These are phyloP conservation scores for Calycina marina DNA, from an alignment of 2,329 filamentous ascomycete species.

Conservation along the genomic window DNA sequence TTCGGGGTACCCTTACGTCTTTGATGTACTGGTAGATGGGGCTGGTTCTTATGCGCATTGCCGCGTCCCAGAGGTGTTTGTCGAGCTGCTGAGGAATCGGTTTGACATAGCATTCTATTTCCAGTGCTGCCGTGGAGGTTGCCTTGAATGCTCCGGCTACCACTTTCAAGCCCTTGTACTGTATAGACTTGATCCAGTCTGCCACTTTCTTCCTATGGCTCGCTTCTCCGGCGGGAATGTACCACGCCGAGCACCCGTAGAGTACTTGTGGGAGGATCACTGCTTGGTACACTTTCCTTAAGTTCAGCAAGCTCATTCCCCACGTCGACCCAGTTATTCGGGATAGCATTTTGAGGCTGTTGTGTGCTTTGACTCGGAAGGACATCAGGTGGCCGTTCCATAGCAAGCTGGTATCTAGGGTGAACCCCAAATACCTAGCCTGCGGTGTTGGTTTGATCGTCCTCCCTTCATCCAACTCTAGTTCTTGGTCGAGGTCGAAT, in stretches of 20 bases:
- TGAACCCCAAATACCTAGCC: no score
- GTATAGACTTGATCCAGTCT: slow-evolving; percentile 2
- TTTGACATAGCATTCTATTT: not conserved
- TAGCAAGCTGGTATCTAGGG: no score
- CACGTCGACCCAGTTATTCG: slow-evolving; percentile 4
- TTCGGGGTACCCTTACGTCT: no score
- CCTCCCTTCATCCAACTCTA: no score
- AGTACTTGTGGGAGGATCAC: slow-evolving; percentile 20
- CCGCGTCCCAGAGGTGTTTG: not conserved
- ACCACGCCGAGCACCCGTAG: slow-evolving; percentile 18
- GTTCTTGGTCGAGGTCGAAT: no score
- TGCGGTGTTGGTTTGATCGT: no score
- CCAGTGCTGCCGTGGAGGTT: slow-evolving; percentile 2
- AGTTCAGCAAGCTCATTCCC: slow-evolving; percentile 3
- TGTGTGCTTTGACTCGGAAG: slow-evolving; percentile 3
- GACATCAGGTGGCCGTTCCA: no score
- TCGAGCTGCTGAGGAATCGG: not conserved
- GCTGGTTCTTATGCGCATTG: slow-evolving; percentile 1
- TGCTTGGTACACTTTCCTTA: slow-evolving; percentile 8
- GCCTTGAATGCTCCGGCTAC: slow-evolving; percentile 1
- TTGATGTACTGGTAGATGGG: no score
- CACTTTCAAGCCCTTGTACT: slow-evolving; percentile 1
- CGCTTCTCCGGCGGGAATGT: slow-evolving; percentile 3
- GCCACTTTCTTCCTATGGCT: slow-evolving; percentile 5
- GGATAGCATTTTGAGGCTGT: slow-evolving; percentile 4